Base-by-base conservation (phyloP, 371 early-diverging fungal species). In the Mucor velutinosus region DNA sequence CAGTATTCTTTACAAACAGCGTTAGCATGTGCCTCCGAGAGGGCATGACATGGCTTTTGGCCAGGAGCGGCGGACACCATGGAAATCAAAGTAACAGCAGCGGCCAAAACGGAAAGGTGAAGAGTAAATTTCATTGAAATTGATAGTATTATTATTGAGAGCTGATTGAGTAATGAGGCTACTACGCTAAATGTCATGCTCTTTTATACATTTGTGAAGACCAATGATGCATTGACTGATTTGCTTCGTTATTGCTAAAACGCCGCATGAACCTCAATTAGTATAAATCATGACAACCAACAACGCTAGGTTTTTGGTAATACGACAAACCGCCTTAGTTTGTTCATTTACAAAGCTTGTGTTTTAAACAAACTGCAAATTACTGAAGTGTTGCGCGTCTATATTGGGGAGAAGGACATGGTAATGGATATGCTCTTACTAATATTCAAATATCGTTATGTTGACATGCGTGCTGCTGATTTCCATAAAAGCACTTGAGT, bases 1-100 rank as follows among this genome's bases (percentile, higher is more conserved):
- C 75, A 74, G 47, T 67, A 66, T 15, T 32, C 33, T 43, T 72
- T 62, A 33, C 70, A 75, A 12, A 69, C 64, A 11, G 49, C 39
- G 12, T 72, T 69, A 11, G 72, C 67, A 55, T 65, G 72, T 32
- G 49, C 23, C 37, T 72, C 72, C 21, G 47, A 61, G 32, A 65
- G 33, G 21, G 37, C n/a, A 23, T 72, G 66, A 25, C 75, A 75
- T 17, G 30, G 19, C 21, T 65, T 58, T 15, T 63, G 43, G 30
- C 37, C 58, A 14, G 69, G 62, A 12, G 64, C 65, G n/a, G 64
- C 62, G 23, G 58, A 43, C 3, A 61, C 39, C 35, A 64, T 55
- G 14, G 61, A 51, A 29, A 58, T 53, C 32, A 71, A 11, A 8
- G 57, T n/a, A n/a, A n/a, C 37, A 21, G 49, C 45, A 15, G 66